These are phyloP conservation scores for Boeremia exigua DNA, from an alignment of 2,329 filamentous ascomycete species.

Conservation along the genomic window DNA sequence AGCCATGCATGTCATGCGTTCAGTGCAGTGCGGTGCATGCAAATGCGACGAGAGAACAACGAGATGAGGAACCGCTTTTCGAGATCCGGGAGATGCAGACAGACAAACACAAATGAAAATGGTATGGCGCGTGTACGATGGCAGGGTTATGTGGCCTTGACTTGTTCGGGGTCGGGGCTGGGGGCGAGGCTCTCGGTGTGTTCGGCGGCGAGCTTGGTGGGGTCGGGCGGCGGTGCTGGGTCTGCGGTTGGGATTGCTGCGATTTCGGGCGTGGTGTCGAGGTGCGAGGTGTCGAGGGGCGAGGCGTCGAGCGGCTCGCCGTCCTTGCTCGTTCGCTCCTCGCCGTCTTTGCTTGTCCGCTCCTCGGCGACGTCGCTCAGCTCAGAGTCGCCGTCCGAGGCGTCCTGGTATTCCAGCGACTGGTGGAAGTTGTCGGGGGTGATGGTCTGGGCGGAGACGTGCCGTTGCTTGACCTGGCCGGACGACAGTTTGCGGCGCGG, in stretches of 20 bases:
- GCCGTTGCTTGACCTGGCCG: constrained; percentile 43
- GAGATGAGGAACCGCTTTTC: constrained; percentile 6
- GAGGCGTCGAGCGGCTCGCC: not conserved
- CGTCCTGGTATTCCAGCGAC: constrained; percentile 29
- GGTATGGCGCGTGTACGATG: constrained; percentile 13
- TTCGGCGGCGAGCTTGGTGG: not conserved
- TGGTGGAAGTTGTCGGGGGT: constrained; percentile 39
- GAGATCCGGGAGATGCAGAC: constrained; percentile 13
- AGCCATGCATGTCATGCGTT: constrained; percentile 18
- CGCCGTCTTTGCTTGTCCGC: constrained; percentile 22
- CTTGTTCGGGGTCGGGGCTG: not conserved
- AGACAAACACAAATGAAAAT: constrained; percentile 15
- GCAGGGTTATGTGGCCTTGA: not conserved
- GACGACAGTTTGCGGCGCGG: constrained; percentile 29
- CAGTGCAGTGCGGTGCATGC: not conserved
- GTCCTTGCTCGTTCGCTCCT: constrained; percentile 27
- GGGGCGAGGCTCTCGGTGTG: not conserved
- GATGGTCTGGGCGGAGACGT: constrained; percentile 46
- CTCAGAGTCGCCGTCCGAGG: constrained; percentile 33
- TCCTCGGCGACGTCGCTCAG: constrained; percentile 46
- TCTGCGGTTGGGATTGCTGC: not conserved
- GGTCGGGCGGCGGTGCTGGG: constrained; percentile 2
- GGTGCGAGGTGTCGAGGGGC: too few species aligned
- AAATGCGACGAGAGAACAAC: constrained; percentile 5
- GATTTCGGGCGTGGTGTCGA: not conserved